Conservation (phyloP, 768 basidiomycete genomes). For the Termitomyces bulborhizus region DNA sequence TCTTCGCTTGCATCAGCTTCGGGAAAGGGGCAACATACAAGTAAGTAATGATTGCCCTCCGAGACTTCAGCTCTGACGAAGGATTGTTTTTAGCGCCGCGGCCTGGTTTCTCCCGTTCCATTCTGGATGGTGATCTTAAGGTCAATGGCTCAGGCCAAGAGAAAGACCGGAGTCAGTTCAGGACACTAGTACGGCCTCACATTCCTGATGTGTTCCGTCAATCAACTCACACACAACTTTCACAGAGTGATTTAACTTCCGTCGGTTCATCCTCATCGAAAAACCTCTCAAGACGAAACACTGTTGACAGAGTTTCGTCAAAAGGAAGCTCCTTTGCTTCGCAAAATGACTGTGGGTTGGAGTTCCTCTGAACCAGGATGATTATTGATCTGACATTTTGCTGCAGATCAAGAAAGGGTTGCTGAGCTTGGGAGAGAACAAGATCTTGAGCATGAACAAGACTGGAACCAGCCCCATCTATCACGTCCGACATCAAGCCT, state of each 20-base stretch:
- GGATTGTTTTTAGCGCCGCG: conserved; percentile 13
- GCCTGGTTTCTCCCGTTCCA: conserved; percentile 4
- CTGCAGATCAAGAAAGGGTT: conserved; percentile 38
- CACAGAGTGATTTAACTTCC: conserved; percentile 13
- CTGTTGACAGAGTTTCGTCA: conserved; percentile 37
- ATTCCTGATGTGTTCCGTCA: conserved; percentile 18
- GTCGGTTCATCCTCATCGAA: conserved; percentile 14
- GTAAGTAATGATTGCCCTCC: background rate
- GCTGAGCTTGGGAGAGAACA: background rate
- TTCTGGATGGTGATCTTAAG: background rate
- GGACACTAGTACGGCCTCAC: conserved; percentile 11
- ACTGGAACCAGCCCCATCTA: conserved; percentile 46
- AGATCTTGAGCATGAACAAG: conserved; percentile 29
- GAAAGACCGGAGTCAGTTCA: conserved; percentile 38
- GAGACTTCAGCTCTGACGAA: background rate
- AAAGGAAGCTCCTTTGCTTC: conserved; percentile 41
- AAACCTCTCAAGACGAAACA: conserved; percentile 21
- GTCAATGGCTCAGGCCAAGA: conserved; percentile 27
- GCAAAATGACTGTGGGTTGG: conserved; percentile 44
- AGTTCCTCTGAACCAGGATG: background rate
- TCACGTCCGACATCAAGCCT: conserved; percentile 40
- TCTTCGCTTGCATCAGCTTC: background rate
- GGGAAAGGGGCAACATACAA: background rate
- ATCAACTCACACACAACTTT: conserved; percentile 11
- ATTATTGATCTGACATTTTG: background rate